Base-by-base conservation (phyloP, 768 basidiomycete species). In the Tricholoma sp. region DNA sequence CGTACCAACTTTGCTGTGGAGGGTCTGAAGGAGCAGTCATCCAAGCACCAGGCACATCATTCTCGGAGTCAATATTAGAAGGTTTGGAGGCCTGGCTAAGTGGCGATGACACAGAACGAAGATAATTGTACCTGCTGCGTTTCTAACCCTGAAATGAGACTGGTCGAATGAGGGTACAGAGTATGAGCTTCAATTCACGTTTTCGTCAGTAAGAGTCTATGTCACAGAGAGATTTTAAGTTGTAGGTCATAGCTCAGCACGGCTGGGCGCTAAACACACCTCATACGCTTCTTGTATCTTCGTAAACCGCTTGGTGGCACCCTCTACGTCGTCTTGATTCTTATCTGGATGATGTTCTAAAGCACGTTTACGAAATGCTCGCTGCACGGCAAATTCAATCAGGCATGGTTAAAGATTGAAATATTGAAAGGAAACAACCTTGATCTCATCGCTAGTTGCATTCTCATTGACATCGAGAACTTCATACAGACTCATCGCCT, bases 211-310 rank as follows among this genome's bases (percentile, higher is more conserved):
- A 21, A 65, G 50, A 4, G 61, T 65, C 64, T 65, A 53, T 24
- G 11, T 7, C 8, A 14, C 14, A 14, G 14, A 24, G 10, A 2
- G 11, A n/a, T n/a, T n/a, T n/a, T 14, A 16, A 14, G 16, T 37
- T 16, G 14, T 37, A 11, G 35, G 14, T 37, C 4, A 9, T 5
- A 14, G 5, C 11, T 12, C 14, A 35, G 16, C 35, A 16, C n/a
- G n/a, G n/a, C n/a, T n/a, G 35, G 14, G 35, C 12, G 5, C 21
- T 45, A 27, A 34, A 50, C 61, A 18, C n/a, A 64, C 89, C 76
- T 92, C 89, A 63, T 90, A 92, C 2, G 91, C 91, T 59, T 88
- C 84, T 61, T 89, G 86, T 2, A 93, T 74, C 18, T 76, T 73
- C 0, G 83, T 82, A 63, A 92, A 93, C 18, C 85, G 74, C 61